These are phyloP conservation scores for Aspergillus bombycis DNA, from an alignment of 2,329 filamentous ascomycete species.

Conservation along the genomic window DNA sequence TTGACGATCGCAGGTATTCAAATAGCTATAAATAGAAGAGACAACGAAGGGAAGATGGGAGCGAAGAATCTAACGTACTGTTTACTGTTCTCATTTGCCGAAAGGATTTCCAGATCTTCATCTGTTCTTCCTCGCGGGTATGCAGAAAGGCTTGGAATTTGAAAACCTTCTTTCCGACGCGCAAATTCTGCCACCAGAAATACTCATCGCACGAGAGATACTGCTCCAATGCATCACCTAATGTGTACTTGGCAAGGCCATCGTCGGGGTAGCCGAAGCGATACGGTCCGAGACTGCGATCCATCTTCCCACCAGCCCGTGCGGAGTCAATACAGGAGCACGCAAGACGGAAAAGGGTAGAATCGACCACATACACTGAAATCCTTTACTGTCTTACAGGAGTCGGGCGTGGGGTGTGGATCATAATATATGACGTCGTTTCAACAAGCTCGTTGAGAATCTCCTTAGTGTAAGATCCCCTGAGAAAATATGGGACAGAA, in stretches of 20 bases:
- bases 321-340: background rate
- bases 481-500: background rate
- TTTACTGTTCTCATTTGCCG: constrained; percentile 2
- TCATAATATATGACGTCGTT: constrained; percentile 6
- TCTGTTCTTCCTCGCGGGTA: constrained; percentile 5
- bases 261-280: constrained; percentile 10
- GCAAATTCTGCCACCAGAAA: constrained; percentile 9
- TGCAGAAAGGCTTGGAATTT: constrained; percentile 2
- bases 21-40: background rate
- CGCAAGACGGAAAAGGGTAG: background rate
- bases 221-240: constrained; percentile 1
- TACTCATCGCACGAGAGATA: constrained; percentile 9
- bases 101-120: constrained; percentile 9
- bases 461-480: background rate
- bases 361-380: background rate
- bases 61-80: background rate
- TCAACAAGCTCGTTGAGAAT: background rate
- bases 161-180: constrained; percentile 3
- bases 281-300: constrained; percentile 7
- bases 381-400: background rate
- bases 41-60: background rate
- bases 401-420: constrained; percentile 2
- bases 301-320: background rate
- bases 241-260: constrained; percentile 1
- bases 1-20: background rate